These are phyloP conservation scores for Alternaria novae-zelandiae DNA, from an alignment of 2,329 filamentous ascomycete genomes.

Conservation along the genomic window DNA sequence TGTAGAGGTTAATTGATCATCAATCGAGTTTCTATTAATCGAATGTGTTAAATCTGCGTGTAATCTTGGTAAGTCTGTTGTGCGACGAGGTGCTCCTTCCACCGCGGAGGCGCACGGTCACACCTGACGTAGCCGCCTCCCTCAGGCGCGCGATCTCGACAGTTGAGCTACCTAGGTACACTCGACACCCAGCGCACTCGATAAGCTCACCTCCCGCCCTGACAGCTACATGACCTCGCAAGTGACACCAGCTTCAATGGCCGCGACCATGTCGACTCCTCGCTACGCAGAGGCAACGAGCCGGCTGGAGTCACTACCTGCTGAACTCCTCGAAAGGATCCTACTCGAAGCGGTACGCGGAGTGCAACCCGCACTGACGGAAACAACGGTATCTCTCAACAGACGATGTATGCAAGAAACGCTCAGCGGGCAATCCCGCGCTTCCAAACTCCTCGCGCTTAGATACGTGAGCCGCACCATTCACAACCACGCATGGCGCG, in stretches of 20 bases:
- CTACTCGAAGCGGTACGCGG: neutral
- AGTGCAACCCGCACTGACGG: neutral
- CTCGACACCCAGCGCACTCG: neutral
- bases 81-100: neutral
- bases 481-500: neutral
- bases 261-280: neutral
- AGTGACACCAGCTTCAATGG: neutral
- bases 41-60: neutral
- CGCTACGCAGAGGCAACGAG: neutral
- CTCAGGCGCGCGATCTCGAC: neutral
- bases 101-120: neutral
- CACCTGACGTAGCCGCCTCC: neutral
- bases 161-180: neutral
- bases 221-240: neutral
- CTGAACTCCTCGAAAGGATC: neutral
- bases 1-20: constrained; percentile 17
- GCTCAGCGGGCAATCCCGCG: neutral
- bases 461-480: neutral
- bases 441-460: neutral
- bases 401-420: neutral
- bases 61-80: neutral
- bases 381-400: neutral
- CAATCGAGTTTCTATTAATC: neutral
- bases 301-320: neutral
- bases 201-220: neutral